Evolutionary conservation across 2,329 filamentous ascomycete genomes (phyloP).

Genomic region (Alternaria ethzedia): DNA sequence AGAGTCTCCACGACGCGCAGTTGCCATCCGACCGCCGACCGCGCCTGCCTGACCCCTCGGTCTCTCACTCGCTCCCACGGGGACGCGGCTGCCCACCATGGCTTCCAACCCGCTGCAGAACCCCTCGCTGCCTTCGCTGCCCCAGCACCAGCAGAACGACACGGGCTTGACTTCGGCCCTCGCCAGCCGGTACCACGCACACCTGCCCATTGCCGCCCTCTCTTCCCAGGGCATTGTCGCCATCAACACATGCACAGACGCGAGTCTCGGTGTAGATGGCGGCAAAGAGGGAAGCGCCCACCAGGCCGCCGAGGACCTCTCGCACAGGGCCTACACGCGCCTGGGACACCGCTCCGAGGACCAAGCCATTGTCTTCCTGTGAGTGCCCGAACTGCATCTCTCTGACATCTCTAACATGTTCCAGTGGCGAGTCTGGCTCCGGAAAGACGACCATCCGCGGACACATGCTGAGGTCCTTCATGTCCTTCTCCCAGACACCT

Average conservation of each 20-base stretch:
- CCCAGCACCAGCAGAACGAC: slow-evolving; percentile 80
- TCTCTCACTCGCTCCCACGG: slow-evolving; percentile 45
- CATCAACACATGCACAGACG: slow-evolving; percentile 93
- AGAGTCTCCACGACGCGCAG: slow-evolving; percentile 10
- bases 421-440: slow-evolving; percentile 90
- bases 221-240: slow-evolving; percentile 92
- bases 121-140: slow-evolving; percentile 85
- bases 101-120: slow-evolving; percentile 65
- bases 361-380: slow-evolving; percentile 92
- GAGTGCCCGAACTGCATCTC: slow-evolving; percentile 51
- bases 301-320: slow-evolving; percentile 90
- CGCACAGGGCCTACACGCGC: slow-evolving; percentile 82
- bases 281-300: slow-evolving; percentile 89
- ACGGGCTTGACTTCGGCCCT: slow-evolving; percentile 82
- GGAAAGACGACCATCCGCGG: slow-evolving; percentile 95
- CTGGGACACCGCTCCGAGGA: slow-evolving; percentile 90
- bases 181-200: slow-evolving; percentile 89
- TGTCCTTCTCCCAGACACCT: slow-evolving; percentile 90
- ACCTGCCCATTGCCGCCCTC: slow-evolving; percentile 82
- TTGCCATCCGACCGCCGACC: slow-evolving; percentile 7
- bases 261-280: slow-evolving; percentile 86
- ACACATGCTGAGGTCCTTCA: slow-evolving; percentile 82
- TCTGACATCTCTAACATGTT: slow-evolving; percentile 6
- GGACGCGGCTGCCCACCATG: slow-evolving; percentile 60
- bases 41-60: slow-evolving; percentile 29